Conservation (phyloP, 352 stramenopile species). For the Saprolegnia parasitica region DNA sequence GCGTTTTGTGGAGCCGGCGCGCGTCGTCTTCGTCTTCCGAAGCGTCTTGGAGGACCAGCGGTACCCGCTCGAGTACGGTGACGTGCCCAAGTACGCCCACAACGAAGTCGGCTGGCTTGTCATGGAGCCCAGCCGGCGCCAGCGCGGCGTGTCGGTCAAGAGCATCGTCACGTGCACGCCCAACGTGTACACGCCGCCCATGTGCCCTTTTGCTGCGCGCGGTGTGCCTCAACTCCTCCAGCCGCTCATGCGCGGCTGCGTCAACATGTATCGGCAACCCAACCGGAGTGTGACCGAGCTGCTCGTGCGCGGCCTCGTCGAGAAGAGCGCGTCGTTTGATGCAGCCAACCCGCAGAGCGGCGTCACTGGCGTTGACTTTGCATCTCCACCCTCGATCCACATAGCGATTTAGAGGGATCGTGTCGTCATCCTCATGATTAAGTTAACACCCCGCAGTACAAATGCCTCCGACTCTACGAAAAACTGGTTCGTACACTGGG, state of each 20-base stretch:
- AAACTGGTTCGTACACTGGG: too few species aligned
- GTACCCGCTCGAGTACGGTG: neutral
- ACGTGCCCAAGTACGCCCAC: conserved; percentile 7
- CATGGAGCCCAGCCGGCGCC: neutral
- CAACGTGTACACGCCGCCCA: neutral
- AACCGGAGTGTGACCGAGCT: conserved; percentile 16
- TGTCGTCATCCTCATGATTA: neutral
- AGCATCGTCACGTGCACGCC: conserved; percentile 21
- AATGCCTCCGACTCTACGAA: too few species aligned
- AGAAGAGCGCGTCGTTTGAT: neutral
- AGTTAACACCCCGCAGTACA: neutral
- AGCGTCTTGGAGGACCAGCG: conserved; percentile 12
- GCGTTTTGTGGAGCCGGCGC: conserved; percentile 11
- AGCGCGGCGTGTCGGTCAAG: conserved; percentile 6
- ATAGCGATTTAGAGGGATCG: neutral
- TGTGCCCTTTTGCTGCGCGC: neutral
- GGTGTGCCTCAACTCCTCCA: neutral
- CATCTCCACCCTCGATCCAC: neutral
- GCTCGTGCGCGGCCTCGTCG: neutral
- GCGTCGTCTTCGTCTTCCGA: conserved; percentile 15
- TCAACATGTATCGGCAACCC: conserved; percentile 15
- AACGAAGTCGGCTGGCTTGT: conserved; percentile 24
- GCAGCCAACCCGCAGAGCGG: neutral
- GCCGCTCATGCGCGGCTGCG: neutral
- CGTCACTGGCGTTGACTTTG: neutral